These are phyloP conservation scores for Nidularia sp. DNA, from an alignment of 768 basidiomycete species.

Conservation along the genomic window DNA sequence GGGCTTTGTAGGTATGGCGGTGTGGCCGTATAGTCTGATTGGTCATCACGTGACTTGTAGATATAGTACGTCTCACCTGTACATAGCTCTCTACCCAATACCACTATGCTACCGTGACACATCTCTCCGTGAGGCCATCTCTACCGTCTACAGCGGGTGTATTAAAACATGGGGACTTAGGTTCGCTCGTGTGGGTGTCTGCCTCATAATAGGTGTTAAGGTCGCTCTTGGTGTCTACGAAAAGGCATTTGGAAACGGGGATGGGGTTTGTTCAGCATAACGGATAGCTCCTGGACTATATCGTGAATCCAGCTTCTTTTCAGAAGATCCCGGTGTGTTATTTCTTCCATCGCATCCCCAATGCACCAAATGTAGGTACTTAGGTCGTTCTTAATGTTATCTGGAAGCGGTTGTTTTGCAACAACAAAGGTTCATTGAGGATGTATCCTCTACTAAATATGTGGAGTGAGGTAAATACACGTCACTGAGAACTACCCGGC, in stretches of 20 bases:
- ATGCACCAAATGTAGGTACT: conserved; percentile 40
- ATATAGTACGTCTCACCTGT: too few relatives aligned
- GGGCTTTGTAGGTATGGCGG: neutral
- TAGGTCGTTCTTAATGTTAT: conserved; percentile 34
- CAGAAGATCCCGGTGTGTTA: conserved; percentile 34
- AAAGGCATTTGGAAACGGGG: conserved; percentile 25
- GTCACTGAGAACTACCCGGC: conserved; percentile 48
- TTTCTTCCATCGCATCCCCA: conserved; percentile 35
- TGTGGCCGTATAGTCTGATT: neutral
- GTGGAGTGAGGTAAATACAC: conserved; percentile 21
- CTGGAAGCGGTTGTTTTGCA: conserved; percentile 39
- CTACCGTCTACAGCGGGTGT: neutral
- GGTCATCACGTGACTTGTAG: too few relatives aligned
- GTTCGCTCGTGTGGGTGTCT: neutral
- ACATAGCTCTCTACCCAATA: too few relatives aligned
- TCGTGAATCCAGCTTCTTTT: conserved; percentile 36
- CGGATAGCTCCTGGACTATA: conserved; percentile 7
- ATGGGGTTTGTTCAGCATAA: neutral
- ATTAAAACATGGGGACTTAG: too few relatives aligned
- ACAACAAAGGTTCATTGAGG: conserved; percentile 26
- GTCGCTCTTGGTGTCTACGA: conserved; percentile 37
- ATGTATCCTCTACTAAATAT: neutral
- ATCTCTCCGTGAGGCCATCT: too few relatives aligned
- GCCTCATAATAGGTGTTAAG: conserved; percentile 28
- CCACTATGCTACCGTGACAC: too few relatives aligned